Conservation (phyloP, 2,329 filamentous ascomycete species). For the Ploettnerulaceae sp. region DNA sequence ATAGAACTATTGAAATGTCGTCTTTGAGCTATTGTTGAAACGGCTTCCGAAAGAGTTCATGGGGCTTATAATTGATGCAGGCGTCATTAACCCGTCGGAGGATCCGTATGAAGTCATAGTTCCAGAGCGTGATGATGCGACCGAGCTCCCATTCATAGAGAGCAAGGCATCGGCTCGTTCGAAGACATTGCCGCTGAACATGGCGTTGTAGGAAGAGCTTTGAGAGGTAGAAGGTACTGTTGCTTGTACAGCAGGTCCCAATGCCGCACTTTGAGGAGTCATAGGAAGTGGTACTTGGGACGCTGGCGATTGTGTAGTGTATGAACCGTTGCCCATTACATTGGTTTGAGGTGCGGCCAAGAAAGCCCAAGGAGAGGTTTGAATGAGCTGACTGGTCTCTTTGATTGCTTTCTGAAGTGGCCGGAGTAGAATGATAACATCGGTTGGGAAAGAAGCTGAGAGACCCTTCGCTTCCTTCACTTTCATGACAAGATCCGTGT, state of each 20-base stretch:
- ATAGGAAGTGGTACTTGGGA: constrained; percentile 63
- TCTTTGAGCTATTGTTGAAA: constrained; percentile 30
- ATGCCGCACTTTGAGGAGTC: constrained; percentile 81
- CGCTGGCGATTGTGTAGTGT: constrained; percentile 35
- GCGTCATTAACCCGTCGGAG: constrained; percentile 29
- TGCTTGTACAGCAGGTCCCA: constrained; percentile 85
- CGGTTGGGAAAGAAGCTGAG: constrained; percentile 49
- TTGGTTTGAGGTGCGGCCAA: constrained; percentile 35
- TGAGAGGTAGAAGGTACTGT: constrained; percentile 70
- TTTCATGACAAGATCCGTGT: constrained; percentile 59
- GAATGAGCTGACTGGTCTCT: constrained; percentile 71
- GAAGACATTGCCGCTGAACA: constrained; percentile 32
- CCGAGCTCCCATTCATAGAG: constrained; percentile 23
- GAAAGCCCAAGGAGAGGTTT: constrained; percentile 58
- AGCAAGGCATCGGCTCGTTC: constrained; percentile 33
- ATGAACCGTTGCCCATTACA: constrained; percentile 23
- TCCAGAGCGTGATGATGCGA: constrained; percentile 28
- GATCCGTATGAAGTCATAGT: constrained; percentile 32
- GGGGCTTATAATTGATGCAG: constrained; percentile 28
- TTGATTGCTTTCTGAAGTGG: constrained; percentile 80
- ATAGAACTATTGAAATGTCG: constrained; percentile 20
- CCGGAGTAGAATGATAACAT: constrained; percentile 69
- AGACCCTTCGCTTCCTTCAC: constrained; percentile 50
- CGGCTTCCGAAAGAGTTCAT: constrained; percentile 25
- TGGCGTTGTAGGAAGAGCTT: constrained; percentile 28